Conservation (phyloP, 192 early-diverging fungal genomes). For the Linnemannia zychae region DNA sequence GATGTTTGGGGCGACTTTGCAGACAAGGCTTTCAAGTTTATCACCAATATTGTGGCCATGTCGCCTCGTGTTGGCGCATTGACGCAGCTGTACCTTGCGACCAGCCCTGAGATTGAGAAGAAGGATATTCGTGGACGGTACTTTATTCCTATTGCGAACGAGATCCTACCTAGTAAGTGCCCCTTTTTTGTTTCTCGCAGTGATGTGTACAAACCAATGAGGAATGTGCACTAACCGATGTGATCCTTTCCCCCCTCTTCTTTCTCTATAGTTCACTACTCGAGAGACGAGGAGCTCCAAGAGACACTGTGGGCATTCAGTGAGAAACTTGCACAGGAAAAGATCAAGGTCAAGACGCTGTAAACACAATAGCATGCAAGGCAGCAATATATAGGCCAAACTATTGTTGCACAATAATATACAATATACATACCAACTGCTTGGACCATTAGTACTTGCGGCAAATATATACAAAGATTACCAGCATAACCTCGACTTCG, state of each 20-base stretch:
- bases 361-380: neutral
- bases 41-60: slow-evolving; percentile 11
- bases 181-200: neutral
- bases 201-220: neutral
- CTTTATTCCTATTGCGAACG: slow-evolving; percentile 22
- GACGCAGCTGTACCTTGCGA: slow-evolving; percentile 63
- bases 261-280: neutral
- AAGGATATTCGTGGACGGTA: slow-evolving; percentile 48
- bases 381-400: neutral
- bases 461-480: neutral
- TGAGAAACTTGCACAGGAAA: slow-evolving; percentile 21
- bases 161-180: slow-evolving; percentile 2
- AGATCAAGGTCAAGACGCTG: neutral
- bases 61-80: slow-evolving; percentile 53
- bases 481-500: neutral
- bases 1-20: neutral
- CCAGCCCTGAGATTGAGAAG: slow-evolving; percentile 64
- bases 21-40: neutral
- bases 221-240: neutral
- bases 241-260: neutral
- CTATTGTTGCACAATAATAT: neutral
- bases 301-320: slow-evolving; percentile 29
- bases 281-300: slow-evolving; percentile 5
- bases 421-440: neutral
- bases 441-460: no score